Evolutionary conservation across 164 flowering plant species (phyloP).

Genomic region (Piper longum): DNA sequence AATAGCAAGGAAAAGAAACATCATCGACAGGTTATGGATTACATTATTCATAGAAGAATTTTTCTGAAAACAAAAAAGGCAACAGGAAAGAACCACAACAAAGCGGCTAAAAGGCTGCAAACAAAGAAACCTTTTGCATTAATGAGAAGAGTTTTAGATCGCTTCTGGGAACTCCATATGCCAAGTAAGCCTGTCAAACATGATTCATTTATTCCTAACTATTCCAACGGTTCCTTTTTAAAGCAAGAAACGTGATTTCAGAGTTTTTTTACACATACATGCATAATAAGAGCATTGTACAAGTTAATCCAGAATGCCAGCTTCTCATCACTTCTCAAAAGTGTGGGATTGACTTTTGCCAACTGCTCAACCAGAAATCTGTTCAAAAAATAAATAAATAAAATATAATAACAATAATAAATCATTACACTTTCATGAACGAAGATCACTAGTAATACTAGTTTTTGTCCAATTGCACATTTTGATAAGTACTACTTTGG

Average conservation of each 20-base stretch:
- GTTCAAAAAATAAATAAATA: slow-evolving; percentile 1
- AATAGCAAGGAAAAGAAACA: slow-evolving; percentile 1
- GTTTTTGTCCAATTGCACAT: too few relatives aligned
- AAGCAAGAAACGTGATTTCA: too few relatives aligned
- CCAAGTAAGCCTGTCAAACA: slow-evolving; percentile 56
- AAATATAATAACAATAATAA: too few relatives aligned
- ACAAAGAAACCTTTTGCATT: slow-evolving; percentile 54
- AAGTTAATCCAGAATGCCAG: slow-evolving; percentile 87
- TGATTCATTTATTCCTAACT: neutral
- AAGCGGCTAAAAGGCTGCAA: neutral
- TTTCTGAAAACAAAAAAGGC: neutral
- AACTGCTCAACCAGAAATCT: slow-evolving; percentile 67
- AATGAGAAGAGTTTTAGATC: slow-evolving; percentile 66
- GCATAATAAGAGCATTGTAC: slow-evolving; percentile 76
- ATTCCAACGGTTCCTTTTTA: neutral
- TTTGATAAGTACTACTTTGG: too few relatives aligned
- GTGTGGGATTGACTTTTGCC: slow-evolving; percentile 54
- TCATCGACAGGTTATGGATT: neutral
- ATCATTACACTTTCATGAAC: neutral
- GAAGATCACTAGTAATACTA: too few relatives aligned
- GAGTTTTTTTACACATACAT: slow-evolving; percentile 25
- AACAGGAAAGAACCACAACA: neutral
- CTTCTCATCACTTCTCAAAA: slow-evolving; percentile 48
- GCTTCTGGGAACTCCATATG: slow-evolving; percentile 70
- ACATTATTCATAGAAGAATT: too few relatives aligned